Conservation (phyloP, 352 stramenopile genomes). For the Globisporangium acanthophoron region DNA sequence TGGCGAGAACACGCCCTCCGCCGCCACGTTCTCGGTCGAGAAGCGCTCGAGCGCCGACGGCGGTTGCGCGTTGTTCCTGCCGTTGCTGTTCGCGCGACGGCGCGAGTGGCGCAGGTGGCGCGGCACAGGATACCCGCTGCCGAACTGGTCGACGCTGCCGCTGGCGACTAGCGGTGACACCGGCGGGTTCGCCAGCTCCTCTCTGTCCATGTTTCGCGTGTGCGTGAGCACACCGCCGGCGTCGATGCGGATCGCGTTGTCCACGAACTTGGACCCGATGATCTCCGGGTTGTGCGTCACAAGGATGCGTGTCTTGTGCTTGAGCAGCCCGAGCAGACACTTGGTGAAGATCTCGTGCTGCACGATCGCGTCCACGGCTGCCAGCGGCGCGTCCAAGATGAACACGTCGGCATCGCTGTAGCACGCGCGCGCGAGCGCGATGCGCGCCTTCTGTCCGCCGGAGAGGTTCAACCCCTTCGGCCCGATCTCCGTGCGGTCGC, state of each 20-base stretch:
- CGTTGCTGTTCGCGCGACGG: constrained; percentile 4
- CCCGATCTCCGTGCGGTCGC: constrained; percentile 79
- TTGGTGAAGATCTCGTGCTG: constrained; percentile 83
- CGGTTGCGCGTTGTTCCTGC: background rate
- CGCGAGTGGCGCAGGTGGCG: constrained; percentile 1
- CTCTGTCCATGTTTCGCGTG: constrained; percentile 34
- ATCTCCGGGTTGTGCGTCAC: constrained; percentile 69
- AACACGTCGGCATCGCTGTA: constrained; percentile 80
- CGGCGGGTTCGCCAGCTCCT: constrained; percentile 22
- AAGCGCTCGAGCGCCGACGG: constrained; percentile 22
- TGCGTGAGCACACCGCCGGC: constrained; percentile 35
- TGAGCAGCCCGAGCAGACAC: constrained; percentile 59
- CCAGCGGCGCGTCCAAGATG: constrained; percentile 57
- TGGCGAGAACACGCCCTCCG: constrained; percentile 27
- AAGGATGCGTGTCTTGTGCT: constrained; percentile 61
- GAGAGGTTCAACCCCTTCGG: constrained; percentile 63
- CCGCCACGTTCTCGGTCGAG: constrained; percentile 17
- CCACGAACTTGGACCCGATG: constrained; percentile 53
- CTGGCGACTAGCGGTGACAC: constrained; percentile 31
- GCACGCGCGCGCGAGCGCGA: constrained; percentile 78
- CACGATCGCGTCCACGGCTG: constrained; percentile 47
- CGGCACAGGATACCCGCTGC: background rate
- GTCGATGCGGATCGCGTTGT: constrained; percentile 49
- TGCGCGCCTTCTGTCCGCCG: constrained; percentile 58
- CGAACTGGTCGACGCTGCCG: background rate